Conservation (phyloP, 495 filamentous ascomycete genomes). For the Friedmanniomyces simplex region DNA sequence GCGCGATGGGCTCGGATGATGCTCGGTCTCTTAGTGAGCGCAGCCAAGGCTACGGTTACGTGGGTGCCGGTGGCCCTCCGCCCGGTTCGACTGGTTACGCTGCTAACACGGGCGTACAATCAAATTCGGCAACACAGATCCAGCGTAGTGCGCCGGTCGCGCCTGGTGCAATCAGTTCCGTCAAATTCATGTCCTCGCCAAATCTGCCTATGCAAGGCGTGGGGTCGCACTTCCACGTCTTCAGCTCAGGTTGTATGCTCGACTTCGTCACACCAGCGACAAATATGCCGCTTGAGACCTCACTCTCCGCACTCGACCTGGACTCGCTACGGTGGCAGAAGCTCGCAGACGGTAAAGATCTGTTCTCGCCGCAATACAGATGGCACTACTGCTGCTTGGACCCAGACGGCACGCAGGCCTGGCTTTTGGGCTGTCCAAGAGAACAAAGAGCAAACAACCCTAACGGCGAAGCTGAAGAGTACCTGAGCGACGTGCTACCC, state of each 20-base stretch:
- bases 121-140: conserved; percentile 34
- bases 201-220: conserved; percentile 79
- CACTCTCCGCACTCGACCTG: conserved; percentile 76
- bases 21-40: conserved; percentile 33
- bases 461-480: conserved; percentile 59
- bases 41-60: conserved; percentile 14
- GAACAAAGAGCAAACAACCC: conserved; percentile 47
- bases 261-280: conserved; percentile 90
- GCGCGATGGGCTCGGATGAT: conserved; percentile 40
- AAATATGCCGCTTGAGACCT: conserved; percentile 78
- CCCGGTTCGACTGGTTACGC: conserved; percentile 64
- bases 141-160: conserved; percentile 61
- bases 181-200: conserved; percentile 79
- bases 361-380: conserved; percentile 75
- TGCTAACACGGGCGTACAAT: conserved; percentile 80
- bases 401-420: conserved; percentile 85
- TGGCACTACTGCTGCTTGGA: conserved; percentile 98
- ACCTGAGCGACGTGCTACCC: conserved; percentile 83
- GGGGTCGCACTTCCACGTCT: conserved; percentile 88
- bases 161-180: conserved; percentile 78
- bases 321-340: conserved; percentile 84
- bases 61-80: conserved; percentile 9
- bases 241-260: conserved; percentile 81
- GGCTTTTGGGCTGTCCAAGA: conserved; percentile 84
- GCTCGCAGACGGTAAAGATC: conserved; percentile 82